Conservation (phyloP, 768 basidiomycete genomes). For the Clitopilus hobsonii region DNA sequence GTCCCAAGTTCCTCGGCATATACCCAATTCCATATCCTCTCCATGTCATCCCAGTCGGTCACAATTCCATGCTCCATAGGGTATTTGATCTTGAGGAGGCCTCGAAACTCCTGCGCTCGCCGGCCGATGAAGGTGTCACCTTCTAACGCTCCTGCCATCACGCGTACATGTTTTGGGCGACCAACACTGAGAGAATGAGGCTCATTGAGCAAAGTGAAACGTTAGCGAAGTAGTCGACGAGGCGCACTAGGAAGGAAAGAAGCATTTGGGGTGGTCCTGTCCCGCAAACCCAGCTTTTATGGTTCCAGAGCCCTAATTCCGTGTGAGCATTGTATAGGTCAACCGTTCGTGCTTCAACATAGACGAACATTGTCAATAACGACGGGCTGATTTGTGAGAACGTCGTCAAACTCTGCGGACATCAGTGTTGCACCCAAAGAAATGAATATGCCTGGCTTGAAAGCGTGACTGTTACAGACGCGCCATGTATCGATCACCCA, state of each 20-base stretch:
- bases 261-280: constrained; percentile 98
- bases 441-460: constrained; percentile 1
- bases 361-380: constrained; percentile 95
- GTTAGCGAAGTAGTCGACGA: constrained; percentile 27
- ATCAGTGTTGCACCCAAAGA: constrained; percentile 31
- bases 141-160: constrained; percentile 97
- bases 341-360: constrained; percentile 8
- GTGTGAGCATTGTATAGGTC: constrained; percentile 16
- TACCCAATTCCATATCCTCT: constrained; percentile 98
- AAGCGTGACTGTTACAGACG: background rate
- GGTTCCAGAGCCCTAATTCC: constrained; percentile 85
- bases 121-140: constrained; percentile 96
- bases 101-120: constrained; percentile 92
- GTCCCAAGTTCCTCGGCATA: constrained; percentile 95
- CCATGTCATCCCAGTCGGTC: constrained; percentile 99
- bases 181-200: constrained; percentile 65
- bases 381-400: constrained; percentile 96
- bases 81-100: constrained; percentile 95
- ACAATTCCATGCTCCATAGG: constrained; percentile 99
- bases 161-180: constrained; percentile 93
- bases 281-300: constrained; percentile 99
- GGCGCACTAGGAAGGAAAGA: constrained; percentile 97
- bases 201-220: too few relatives aligned
- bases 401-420: constrained; percentile 88
- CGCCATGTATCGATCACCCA: background rate